Base-by-base conservation (phyloP, 2,329 filamentous ascomycete species). In the Graphium sp. region DNA sequence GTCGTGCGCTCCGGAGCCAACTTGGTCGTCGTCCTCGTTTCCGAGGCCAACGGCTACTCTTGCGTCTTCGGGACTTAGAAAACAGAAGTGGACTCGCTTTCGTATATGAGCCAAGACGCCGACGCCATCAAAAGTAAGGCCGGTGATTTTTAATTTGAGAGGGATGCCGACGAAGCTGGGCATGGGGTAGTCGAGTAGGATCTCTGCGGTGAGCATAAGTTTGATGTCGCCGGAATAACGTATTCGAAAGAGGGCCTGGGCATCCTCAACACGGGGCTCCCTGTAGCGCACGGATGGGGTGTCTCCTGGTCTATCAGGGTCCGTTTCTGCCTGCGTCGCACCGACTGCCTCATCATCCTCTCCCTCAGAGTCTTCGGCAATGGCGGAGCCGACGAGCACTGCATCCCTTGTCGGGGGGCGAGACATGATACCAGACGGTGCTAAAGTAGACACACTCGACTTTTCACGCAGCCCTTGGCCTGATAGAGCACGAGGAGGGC, bases 181-280 rank as follows among this genome's bases (percentile, higher is more conserved):
- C 82, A 95, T 95, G 1, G 89, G 89, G 48, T 98, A 98, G 52
- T 98, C 89, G 19, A 98, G 73, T 18, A 95, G 61, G 23, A 98
- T 93, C 52, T 95, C 85, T 1, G 89, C 85, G 15, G 89, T 95
- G 28, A 98, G 62, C 35, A 84, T 82, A 32, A 98, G 66, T 39
- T 75, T 74, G 33, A 98, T 66, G 44, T 94, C 79, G 18, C 89
- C 89, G 3, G 76, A 70, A 51, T 98, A 98, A 32, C 74, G 74
- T 34, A 92, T 85, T 38, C 85, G 77, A 43, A 91, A 87, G 5
- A 95, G 79, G 27, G 92, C 79, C 49, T 98, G 89, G 30, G 94
- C 64, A 45, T 98, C 89, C 37, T 93, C 83, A 3, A 80, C 67
- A 16, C 75, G 69, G 5, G 73, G 76, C 46, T 93, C 82, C 15